Evolutionary conservation across 2,329 filamentous ascomycete genomes (phyloP), one percentile per base, ranked within the genome.

Genomic region (Calonectria honghensis): DNA sequence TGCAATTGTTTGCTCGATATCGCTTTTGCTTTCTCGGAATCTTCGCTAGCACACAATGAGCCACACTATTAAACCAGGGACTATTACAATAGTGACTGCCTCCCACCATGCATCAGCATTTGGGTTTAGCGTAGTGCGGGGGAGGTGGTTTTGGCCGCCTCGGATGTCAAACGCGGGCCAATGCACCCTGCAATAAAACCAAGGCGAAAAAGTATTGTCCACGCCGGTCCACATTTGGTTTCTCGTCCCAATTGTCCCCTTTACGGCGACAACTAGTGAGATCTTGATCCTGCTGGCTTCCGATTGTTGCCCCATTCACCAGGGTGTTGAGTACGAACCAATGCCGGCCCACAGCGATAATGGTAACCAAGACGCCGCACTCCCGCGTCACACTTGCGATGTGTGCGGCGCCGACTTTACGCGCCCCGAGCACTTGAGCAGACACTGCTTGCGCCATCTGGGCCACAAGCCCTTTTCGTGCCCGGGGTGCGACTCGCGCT

Each of bases 361-460:
- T 41, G 37, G 41, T 24, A 29, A 31, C 24, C n/a, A 63, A 3
- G 37, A 63, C 37, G 50, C 11, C 32, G 52, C 32, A 45, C 27
- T 39, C 37, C 20, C 39, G 57, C 57, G 57, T 18, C 37, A 63
- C 16, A 63, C 57, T 4, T 63, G 57, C 35, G 57, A 63, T 37
- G 35, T 63, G 35, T 63, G 57, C 16, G 57, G 57, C 37, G 57
- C 57, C n/a, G 57, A 63, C 10, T 63, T 63, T 63, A 27, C 57
- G 24, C 57, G 57, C 57, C 57, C 57, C 2, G 57, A 63, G 27
- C 57, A 63, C 32, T 16, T 63, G 14, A 63, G n/a, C 57, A 61
- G 57, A 24, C 57, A 63, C 39, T 29, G 35, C 39, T 13, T 63
- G 39, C 57, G 57, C 35, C 57, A 63, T n/a, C 35, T 63, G 24